Evolutionary conservation across 2,329 filamentous ascomycete species (phyloP), one percentile per base, ranked within the genome.

Genomic region (Cercospora brassicicola): DNA sequence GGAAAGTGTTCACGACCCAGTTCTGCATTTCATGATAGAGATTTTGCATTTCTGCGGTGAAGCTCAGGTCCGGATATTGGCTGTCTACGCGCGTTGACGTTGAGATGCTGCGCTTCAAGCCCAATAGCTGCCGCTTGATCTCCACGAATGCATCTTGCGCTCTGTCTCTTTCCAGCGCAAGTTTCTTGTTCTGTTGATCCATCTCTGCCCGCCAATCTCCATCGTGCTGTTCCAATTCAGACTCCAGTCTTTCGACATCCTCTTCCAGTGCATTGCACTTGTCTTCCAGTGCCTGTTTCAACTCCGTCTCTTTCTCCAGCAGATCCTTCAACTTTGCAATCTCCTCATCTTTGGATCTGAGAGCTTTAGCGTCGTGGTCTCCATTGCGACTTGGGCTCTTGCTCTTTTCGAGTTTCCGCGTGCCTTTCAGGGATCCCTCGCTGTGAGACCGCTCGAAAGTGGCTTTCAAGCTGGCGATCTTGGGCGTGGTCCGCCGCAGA

Each of bases 61-160:
- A 86, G 10, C 88, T 87, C 77, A 90, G 88, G 74, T 93, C 90
- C 69, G 88, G 89, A 56, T 82, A 78, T 69, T 89, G 86, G 23
- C 86, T 86, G 31, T 88, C 87, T 60, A 84, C 82, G 33, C 88
- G 82, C 9, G 89, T 91, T 70, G 86, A 87, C 23, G 85, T 87
- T 73, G 90, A 91, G 66, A 92, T 89, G 81, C 87, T 91, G 73
- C 88, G 88, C 82, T 92, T 92, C 67, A 92, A 81, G 2, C 89
- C 89, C 9, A 87, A 79, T 0, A 92, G 84, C 78, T 92, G 90
- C 2, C 82, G 81, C 63, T 85, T 72, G 9, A 75, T 65, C 15
- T 59, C 64, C 13, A 53, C 69, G 30, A 69, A 67, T 60, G 73
- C 73, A 18, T 70, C 69, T 57, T 67, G 61, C 51, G 68, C 65